These are phyloP conservation scores for Chlorencoelia australis DNA, from an alignment of 2,329 filamentous ascomycete species.

Conservation along the genomic window DNA sequence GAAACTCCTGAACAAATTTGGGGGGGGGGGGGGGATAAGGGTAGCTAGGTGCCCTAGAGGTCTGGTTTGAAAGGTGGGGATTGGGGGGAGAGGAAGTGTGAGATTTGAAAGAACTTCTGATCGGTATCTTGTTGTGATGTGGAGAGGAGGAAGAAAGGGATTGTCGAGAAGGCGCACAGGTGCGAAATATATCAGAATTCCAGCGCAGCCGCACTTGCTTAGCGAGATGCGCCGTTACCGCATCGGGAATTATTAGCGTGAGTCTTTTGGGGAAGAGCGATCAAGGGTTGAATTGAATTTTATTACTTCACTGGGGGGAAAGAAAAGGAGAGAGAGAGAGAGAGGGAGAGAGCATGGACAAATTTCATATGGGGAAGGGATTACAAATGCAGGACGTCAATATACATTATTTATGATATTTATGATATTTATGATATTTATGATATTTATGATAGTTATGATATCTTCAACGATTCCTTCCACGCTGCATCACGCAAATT, in stretches of 20 bases:
- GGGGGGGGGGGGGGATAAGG: conserved; percentile 56
- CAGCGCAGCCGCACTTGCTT: conserved; percentile 12
- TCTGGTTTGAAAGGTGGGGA: conserved; percentile 31
- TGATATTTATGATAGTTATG: too few relatives aligned
- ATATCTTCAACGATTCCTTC: neutral
- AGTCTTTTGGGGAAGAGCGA: neutral
- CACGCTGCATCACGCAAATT: neutral
- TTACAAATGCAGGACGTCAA: neutral
- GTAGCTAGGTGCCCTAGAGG: conserved; percentile 85
- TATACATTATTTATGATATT: too few relatives aligned
- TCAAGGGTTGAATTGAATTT: conserved; percentile 1
- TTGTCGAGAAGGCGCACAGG: conserved; percentile 10
- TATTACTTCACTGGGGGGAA: conserved; percentile 10
- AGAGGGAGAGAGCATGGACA: conserved; percentile 2
- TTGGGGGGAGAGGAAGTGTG: conserved; percentile 17
- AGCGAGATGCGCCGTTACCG: conserved; percentile 12
- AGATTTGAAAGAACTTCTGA: conserved; percentile 22
- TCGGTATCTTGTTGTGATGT: conserved; percentile 23
- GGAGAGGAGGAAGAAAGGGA: conserved; percentile 18
- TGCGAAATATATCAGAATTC: conserved; percentile 17
- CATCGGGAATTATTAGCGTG: conserved; percentile 4
- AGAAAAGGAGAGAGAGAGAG: conserved; percentile 5
- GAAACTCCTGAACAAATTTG: conserved; percentile 61
- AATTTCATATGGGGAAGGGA: too few relatives aligned
- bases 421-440: too few relatives aligned